These are phyloP conservation scores for Thyridium curvatum DNA, from an alignment of 2,329 filamentous ascomycete genomes.

Conservation along the genomic window DNA sequence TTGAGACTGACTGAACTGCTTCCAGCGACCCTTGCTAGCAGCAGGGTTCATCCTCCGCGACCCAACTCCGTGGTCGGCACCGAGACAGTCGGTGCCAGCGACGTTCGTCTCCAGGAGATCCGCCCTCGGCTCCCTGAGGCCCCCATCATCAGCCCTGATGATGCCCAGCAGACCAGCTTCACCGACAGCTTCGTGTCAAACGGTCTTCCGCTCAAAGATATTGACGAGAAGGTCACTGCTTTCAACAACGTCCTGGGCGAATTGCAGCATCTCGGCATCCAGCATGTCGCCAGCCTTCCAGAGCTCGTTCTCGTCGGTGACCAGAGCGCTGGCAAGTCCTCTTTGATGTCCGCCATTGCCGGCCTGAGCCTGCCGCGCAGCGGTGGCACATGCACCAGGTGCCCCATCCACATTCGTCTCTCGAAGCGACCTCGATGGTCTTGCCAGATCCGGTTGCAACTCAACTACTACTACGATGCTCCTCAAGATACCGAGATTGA, in stretches of 20 bases:
- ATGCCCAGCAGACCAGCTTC: slow-evolving; percentile 3
- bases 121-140: too few species aligned
- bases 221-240: slow-evolving; percentile 57
- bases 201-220: slow-evolving; percentile 35
- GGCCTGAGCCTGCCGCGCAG: slow-evolving; percentile 67
- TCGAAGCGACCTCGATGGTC: slow-evolving; percentile 55
- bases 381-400: slow-evolving; percentile 70
- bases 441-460: slow-evolving; percentile 60
- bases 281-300: slow-evolving; percentile 64
- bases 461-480: slow-evolving; percentile 53
- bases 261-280: slow-evolving; percentile 66
- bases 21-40: too few species aligned
- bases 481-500: slow-evolving; percentile 27
- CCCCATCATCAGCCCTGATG: slow-evolving; percentile 4
- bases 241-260: slow-evolving; percentile 62
- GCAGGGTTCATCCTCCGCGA: too few species aligned
- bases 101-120: too few species aligned
- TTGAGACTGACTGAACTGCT: too few species aligned
- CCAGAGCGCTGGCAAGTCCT: slow-evolving; percentile 79
- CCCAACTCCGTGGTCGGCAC: too few species aligned
- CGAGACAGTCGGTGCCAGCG: too few species aligned
- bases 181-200: slow-evolving; percentile 23
- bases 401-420: slow-evolving; percentile 73
- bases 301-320: slow-evolving; percentile 81
- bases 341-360: slow-evolving; percentile 55